Percentiles rank a stretch among this genome's conserved stretches.
These are phyloP conservation scores for Candida maesae DNA, from an alignment of 805 yeast species.

Conservation along the genomic window DNA sequence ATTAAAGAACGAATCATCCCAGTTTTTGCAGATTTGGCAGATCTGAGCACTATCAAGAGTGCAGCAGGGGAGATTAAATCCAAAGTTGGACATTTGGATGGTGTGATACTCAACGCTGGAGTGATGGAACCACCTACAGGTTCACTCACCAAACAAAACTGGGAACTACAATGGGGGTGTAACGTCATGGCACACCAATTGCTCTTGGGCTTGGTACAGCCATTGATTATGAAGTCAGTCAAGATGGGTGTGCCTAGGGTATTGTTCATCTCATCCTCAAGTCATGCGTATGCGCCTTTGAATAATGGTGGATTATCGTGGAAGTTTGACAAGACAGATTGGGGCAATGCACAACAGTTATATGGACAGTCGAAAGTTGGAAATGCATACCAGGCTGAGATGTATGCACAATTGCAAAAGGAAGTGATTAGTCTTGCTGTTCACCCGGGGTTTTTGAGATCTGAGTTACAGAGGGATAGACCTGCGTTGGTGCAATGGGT, in stretches of 20 bases:
- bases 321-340: slow-evolving; percentile 24
- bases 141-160: slow-evolving; percentile 39
- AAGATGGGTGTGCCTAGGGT: slow-evolving; percentile 31
- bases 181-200: slow-evolving; percentile 45
- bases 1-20: slow-evolving; percentile 22
- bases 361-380: slow-evolving; percentile 35
- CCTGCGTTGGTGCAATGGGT: slow-evolving; percentile 22
- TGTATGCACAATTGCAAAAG: slow-evolving; percentile 32
- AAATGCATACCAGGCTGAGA: slow-evolving; percentile 32
- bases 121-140: slow-evolving; percentile 38
- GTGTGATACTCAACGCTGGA: slow-evolving; percentile 43
- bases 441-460: slow-evolving; percentile 39
- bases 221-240: slow-evolving; percentile 33
- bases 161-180: slow-evolving; percentile 43
- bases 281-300: slow-evolving; percentile 30
- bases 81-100: slow-evolving; percentile 29
- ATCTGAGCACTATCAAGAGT: slow-evolving; percentile 36
- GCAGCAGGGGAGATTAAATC: slow-evolving; percentile 25
- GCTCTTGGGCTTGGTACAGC: slow-evolving; percentile 37
- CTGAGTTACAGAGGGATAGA: slow-evolving; percentile 32
- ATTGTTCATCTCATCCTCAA: slow-evolving; percentile 43
- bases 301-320: slow-evolving; percentile 32
- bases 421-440: slow-evolving; percentile 33
- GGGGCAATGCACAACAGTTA: background rate
- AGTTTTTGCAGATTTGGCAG: slow-evolving; percentile 34